These are phyloP conservation scores for Penicillium samsonianum DNA, from an alignment of 495 filamentous ascomycete species.

Conservation along the genomic window DNA sequence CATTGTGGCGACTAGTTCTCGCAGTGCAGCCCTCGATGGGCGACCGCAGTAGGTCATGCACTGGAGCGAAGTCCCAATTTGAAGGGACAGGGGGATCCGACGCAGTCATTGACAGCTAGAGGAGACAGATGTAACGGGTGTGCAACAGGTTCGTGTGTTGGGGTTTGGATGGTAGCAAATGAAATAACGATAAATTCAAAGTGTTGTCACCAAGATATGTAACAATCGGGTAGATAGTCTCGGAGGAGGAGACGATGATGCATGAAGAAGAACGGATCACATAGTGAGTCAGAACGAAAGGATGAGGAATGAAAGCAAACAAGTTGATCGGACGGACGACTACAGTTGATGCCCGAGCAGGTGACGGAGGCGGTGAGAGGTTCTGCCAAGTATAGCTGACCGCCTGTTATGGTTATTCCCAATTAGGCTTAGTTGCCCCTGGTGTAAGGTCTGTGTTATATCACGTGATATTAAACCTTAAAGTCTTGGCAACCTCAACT, in stretches of 20 bases:
- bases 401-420: conserved; percentile 13
- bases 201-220: neutral
- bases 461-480: too few relatives aligned
- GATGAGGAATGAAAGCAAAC: neutral
- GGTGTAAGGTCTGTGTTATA: too few relatives aligned
- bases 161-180: neutral
- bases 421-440: neutral
- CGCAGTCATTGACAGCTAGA: conserved; percentile 24
- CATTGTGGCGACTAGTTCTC: conserved; percentile 14
- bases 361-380: conserved; percentile 18
- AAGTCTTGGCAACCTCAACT: too few relatives aligned
- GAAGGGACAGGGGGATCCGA: conserved; percentile 25
- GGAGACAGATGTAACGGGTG: neutral
- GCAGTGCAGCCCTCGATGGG: conserved; percentile 29
- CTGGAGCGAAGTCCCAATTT: conserved; percentile 52
- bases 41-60: conserved; percentile 49
- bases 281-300: conserved; percentile 9
- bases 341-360: neutral
- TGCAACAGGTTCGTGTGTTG: neutral
- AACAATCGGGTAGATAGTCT: neutral
- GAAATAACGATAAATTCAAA: neutral
- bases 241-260: neutral
- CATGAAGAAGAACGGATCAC: conserved; percentile 7
- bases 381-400: conserved; percentile 12
- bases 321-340: neutral